Evolutionary conservation across 176 grass and related monocot genomes (phyloP), one percentile per base, ranked within the genome.

Genomic region (Raddia distichophylla): DNA sequence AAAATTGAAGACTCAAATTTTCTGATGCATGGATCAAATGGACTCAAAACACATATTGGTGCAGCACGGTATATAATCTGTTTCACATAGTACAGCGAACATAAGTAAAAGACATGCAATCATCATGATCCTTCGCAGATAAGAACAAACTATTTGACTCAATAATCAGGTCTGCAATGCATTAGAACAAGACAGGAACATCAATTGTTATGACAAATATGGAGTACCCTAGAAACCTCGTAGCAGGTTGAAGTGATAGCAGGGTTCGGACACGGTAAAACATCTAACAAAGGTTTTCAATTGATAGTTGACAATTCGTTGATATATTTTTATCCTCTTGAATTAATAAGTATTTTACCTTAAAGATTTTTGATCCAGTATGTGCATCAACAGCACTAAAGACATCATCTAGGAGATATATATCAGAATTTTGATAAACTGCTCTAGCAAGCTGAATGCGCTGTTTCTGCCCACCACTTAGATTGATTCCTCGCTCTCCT

Each of bases 351-450:
- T 0, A 19, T 6, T 11, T 66, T 74, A 91, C 92, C 92, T 81
- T 93, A 18, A 93, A 93, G 64, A 93, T 90, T 34, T 73, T 82
- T 3, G 91, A 93, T 33, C 91, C 91, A 54, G 91, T 93, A n/a
- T 93, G 91, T 44, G 91, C 91, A 88, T 93, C 91, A 53, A 93
- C 88, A 54, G 91, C 91, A 58, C 91, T 93, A 22, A 93, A 93
- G 74, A 93, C 75, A 80, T 93, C 91, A 64, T 93, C 91, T 22
- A 93, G 91, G 48, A 93, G 91, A 82, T 93, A 93, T 74, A 93
- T 80, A 54, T 93, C 88, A 5, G 61, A 84, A 18, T 93, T 84
- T 69, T 93, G 91, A 60, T 93, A 93, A 69, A 90, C 88, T 67
- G 91, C 91, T 74, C 91, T 71, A 35, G 91, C 91, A 2, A 93